Evolutionary conservation across 1,284 basidiomycete genomes (phyloP).

Genomic region (Ustilago xerochloae): DNA sequence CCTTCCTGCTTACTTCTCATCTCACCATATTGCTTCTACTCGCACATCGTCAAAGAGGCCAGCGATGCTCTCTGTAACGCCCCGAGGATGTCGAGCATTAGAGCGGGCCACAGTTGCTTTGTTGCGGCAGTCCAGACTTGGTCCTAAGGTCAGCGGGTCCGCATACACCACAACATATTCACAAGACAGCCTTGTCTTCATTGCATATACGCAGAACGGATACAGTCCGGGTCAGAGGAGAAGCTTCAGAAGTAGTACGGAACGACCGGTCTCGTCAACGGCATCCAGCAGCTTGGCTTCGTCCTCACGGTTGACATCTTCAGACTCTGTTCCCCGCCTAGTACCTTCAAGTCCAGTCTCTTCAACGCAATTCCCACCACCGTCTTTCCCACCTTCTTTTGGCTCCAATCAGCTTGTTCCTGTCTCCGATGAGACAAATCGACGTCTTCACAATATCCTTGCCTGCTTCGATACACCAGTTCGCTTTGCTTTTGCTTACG

Average conservation of each 20-base stretch:
- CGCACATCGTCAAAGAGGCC: too few relatives aligned
- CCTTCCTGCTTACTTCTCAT: not conserved
- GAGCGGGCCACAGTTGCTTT: too few relatives aligned
- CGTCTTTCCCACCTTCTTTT: constrained; percentile 53
- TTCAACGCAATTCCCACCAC: constrained; percentile 19
- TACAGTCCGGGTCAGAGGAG: not conserved
- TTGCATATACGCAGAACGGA: not conserved
- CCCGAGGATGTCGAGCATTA: too few relatives aligned
- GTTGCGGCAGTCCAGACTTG: too few relatives aligned
- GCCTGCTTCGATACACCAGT: constrained; percentile 78
- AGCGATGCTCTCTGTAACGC: too few relatives aligned
- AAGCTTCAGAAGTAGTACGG: not conserved
- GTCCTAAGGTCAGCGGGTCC: too few relatives aligned
- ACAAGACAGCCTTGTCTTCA: not conserved
- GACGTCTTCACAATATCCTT: constrained; percentile 45
- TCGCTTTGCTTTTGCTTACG: constrained; percentile 92
- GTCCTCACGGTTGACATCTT: constrained; percentile 4
- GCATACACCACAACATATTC: too few relatives aligned
- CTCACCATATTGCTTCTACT: not conserved
- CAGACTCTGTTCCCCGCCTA: constrained; percentile 9
- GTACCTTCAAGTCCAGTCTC: constrained; percentile 23
- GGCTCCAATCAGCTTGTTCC: constrained; percentile 61
- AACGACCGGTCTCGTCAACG: not conserved
- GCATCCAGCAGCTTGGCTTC: not conserved
- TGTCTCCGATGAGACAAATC: constrained; percentile 22